phyloP scores from a whole-genome alignment of 805 yeast genomes.

The Metschnikowia picachoensis region DNA sequence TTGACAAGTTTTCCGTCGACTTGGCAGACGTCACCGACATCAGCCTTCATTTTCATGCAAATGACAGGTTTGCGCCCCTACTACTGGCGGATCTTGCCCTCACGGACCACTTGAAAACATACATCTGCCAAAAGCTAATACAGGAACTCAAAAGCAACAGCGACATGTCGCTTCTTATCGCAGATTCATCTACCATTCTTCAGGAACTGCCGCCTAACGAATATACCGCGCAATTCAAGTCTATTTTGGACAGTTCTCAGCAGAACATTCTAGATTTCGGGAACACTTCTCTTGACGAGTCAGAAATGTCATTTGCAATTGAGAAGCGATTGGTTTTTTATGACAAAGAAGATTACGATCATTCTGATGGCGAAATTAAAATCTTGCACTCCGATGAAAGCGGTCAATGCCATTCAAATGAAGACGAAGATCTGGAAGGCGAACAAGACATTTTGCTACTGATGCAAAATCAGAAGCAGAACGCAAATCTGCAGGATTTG shows the following conservation, averaged over 20 bases:
- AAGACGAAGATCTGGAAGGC: slow-evolving; percentile 12
- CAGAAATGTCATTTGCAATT: slow-evolving; percentile 6
- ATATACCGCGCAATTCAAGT: slow-evolving; percentile 2
- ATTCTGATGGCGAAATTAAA: slow-evolving; percentile 18
- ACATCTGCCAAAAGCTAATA: slow-evolving; percentile 21
- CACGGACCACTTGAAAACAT: slow-evolving; percentile 24
- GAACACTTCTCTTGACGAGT: slow-evolving; percentile 11
- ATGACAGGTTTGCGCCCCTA: slow-evolving; percentile 28
- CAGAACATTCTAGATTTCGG: slow-evolving; percentile 3
- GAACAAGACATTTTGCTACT: neutral
- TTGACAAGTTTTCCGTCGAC: slow-evolving; percentile 22
- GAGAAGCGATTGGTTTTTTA: slow-evolving; percentile 14
- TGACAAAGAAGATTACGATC: slow-evolving; percentile 5
- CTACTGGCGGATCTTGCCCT: slow-evolving; percentile 26
- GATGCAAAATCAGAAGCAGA: neutral
- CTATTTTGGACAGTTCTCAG: neutral
- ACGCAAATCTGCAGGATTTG: neutral
- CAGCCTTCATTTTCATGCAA: slow-evolving; percentile 25
- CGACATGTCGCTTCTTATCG: slow-evolving; percentile 12
- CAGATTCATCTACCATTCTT: slow-evolving; percentile 14
- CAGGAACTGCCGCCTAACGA: slow-evolving; percentile 18
- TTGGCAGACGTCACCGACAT: slow-evolving; percentile 16
- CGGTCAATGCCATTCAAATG: slow-evolving; percentile 19
- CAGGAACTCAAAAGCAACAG: slow-evolving; percentile 13
- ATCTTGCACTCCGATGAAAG: slow-evolving; percentile 26